Percentiles rank a stretch among this genome's conserved stretches.
These are phyloP conservation scores for Kuraishia hungarica DNA, from an alignment of 805 yeast species.

Conservation along the genomic window DNA sequence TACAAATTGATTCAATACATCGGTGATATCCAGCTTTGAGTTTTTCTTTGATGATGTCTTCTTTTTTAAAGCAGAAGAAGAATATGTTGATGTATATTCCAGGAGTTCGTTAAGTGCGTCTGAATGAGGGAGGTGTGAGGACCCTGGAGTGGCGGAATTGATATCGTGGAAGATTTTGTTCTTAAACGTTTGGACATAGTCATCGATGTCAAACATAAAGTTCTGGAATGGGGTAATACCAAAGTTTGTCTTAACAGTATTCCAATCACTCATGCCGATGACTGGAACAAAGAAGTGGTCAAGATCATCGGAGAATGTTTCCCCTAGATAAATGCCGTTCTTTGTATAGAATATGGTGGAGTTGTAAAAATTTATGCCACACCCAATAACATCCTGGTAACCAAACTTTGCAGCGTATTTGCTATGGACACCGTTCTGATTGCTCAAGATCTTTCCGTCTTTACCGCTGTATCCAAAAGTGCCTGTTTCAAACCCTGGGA, in stretches of 20 bases:
- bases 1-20: constrained; percentile 10
- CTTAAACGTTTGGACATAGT: constrained; percentile 34
- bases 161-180: constrained; percentile 12
- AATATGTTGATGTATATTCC: background rate
- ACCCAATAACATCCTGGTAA: constrained; percentile 63
- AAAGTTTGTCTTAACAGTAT: constrained; percentile 41
- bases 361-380: constrained; percentile 68
- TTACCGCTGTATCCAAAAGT: constrained; percentile 47
- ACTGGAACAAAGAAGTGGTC: constrained; percentile 33
- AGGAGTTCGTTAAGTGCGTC: background rate
- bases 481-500: constrained; percentile 39
- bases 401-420: constrained; percentile 39
- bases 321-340: constrained; percentile 62
- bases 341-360: constrained; percentile 67
- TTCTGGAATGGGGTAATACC: constrained; percentile 24
- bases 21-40: constrained; percentile 13
- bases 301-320: constrained; percentile 38
- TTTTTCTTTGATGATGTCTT: background rate
- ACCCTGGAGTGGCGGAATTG: constrained; percentile 4
- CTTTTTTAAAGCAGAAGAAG: background rate
- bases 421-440: constrained; percentile 27
- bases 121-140: background rate
- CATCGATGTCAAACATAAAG: constrained; percentile 41
- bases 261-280: constrained; percentile 35
- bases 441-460: constrained; percentile 33